Evolutionary conservation across 345 rosid genomes (phyloP), one percentile per base, ranked within the genome.

Genomic region (Mangifera indica): DNA sequence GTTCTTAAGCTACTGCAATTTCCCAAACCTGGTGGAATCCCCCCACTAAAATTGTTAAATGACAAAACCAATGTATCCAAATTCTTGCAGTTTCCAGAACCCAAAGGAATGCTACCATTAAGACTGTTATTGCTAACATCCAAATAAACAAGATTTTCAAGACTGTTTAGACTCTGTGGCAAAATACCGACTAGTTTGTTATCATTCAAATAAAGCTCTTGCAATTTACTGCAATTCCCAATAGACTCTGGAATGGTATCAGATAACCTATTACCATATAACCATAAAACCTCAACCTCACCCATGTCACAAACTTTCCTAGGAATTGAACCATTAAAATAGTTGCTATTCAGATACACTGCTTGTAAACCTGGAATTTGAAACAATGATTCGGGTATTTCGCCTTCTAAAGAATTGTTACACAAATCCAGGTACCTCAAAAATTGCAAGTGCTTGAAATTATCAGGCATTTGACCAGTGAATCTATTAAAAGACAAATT

Each of bases 161-260:
- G 87, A 80, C 81, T 63, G 62, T 77, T 85, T 12, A 93, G 77
- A 79, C 85, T 84, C 17, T 62, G 72, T 9, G 97, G 92, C 68
- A 93, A 84, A 15, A 78, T 58, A 20, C 97, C 98, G 11, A 40
- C 73, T 52, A 93, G 78, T 15, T 77, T 51, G 79, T 91, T 93
- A 37, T 24, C 54, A 42, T 64, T 42, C 80, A 93, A 73, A 75
- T 68, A 78, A 10, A 93, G 84, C 7, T 64, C 18, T 73, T 85
- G 67, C 63, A 93, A 58, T 17, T 67, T 75, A 34, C 81, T 81
- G 54, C 96, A 89, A 22, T 86, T 80, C 59, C 93, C 93, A 57
- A 89, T 76, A 9, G 93, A 81, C 60, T 83, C 88, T 0, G 97
- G 93, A 69, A 93, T 79, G 52, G 76, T 62, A 54, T 96, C 97